phyloP scores from a whole-genome alignment of 140 eudicot genomes.

The Oenanthe javanica region DNA sequence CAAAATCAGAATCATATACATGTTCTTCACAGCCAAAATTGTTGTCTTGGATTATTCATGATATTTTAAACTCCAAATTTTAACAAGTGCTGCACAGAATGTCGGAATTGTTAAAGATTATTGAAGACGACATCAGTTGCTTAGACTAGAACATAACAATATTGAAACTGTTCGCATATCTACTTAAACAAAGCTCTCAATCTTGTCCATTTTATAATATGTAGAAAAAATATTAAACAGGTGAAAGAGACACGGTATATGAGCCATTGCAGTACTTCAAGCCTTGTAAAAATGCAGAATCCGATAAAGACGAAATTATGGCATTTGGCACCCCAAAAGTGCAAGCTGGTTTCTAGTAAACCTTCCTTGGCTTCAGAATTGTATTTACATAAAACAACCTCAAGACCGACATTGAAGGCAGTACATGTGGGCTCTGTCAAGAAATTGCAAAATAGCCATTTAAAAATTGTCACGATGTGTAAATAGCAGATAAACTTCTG shows the following conservation, averaged over 20 bases:
- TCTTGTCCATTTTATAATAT: background rate
- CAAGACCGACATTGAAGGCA: constrained; percentile 64
- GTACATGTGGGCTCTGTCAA: constrained; percentile 35
- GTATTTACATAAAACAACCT: constrained; percentile 12
- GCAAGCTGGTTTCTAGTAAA: constrained; percentile 16
- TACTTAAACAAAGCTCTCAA: background rate
- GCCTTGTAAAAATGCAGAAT: constrained; percentile 44
- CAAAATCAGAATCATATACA: background rate
- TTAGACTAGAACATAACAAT: background rate
- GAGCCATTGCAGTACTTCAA: no score
- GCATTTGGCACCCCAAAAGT: constrained; percentile 23
- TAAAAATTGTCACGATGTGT: background rate
- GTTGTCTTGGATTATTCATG: background rate
- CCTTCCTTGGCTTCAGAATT: constrained; percentile 20
- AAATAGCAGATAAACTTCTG: background rate
- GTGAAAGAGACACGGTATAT: constrained; percentile 37
- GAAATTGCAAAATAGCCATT: constrained; percentile 40
- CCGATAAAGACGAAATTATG: constrained; percentile 25
- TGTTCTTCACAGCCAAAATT: background rate
- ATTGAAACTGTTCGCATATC: background rate
- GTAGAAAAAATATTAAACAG: constrained; percentile 24
- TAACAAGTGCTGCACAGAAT: background rate
- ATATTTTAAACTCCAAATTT: background rate
- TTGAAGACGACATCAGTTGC: background rate
- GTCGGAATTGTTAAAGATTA: background rate